A percentile compares a stretch with the other conserved stretches of the same genome.
phyloP scores from a whole-genome alignment of 257 asterid genomes.

The Plectranthus barbatus region DNA sequence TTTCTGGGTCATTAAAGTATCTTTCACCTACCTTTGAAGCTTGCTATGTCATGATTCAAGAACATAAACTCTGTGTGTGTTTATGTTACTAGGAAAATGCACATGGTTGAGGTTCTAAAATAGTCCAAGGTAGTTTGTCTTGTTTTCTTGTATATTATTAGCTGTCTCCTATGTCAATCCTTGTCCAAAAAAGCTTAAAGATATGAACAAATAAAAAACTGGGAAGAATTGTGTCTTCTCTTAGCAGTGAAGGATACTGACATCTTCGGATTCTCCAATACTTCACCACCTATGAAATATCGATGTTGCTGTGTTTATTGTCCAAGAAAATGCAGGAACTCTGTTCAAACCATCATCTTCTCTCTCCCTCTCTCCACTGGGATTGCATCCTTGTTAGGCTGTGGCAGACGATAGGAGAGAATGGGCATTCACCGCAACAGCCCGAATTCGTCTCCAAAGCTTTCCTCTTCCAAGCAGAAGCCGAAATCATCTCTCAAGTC shows the following conservation, averaged over 20 bases:
- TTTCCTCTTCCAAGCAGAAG: constrained; percentile 12
- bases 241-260: not conserved
- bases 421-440: constrained; percentile 37
- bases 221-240: not conserved
- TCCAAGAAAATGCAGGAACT: not conserved
- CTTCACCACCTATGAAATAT: constrained; percentile 14
- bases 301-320: constrained; percentile 19
- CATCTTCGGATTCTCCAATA: constrained; percentile 27
- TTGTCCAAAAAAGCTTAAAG: not conserved
- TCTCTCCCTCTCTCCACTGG: constrained; percentile 8
- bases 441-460: constrained; percentile 38
- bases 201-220: not conserved
- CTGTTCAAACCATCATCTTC: not conserved
- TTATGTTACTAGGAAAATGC: not conserved
- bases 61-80: too few species aligned
- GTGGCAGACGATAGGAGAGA: not conserved
- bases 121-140: constrained; percentile 13
- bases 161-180: not conserved
- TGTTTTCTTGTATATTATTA: not conserved
- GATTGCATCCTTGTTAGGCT: too few species aligned
- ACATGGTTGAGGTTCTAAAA: constrained; percentile 7
- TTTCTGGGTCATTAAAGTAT: too few species aligned
- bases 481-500: constrained; percentile 34
- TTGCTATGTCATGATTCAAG: too few species aligned
- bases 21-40: too few species aligned